phyloP scores from a whole-genome alignment of 2,329 filamentous ascomycete genomes.

The Fusarium sulawesiense region DNA sequence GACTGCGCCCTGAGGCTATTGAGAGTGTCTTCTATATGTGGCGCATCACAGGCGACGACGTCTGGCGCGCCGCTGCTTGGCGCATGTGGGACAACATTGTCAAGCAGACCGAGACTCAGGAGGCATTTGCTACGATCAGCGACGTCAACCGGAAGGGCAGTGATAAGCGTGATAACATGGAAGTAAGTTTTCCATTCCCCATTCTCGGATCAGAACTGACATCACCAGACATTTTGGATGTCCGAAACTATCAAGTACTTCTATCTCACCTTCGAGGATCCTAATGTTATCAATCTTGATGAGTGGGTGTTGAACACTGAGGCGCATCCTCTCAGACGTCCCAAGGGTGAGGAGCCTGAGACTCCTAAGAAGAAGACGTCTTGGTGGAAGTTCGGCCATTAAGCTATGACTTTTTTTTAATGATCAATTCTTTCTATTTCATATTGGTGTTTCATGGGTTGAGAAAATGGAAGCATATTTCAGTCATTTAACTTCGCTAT shows the following conservation, averaged over 20 bases:
- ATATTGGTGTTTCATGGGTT: conserved; percentile 12
- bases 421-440: background rate
- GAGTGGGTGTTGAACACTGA: conserved; percentile 75
- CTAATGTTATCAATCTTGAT: conserved; percentile 72
- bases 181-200: conserved; percentile 53
- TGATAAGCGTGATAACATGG: conserved; percentile 69
- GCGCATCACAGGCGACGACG: conserved; percentile 60
- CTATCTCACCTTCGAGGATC: conserved; percentile 76
- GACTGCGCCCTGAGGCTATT: conserved; percentile 63
- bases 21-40: conserved; percentile 65
- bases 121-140: conserved; percentile 57
- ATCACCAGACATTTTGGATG: conserved; percentile 71
- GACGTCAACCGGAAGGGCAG: conserved; percentile 51
- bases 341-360: conserved; percentile 37
- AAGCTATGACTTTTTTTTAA: background rate
- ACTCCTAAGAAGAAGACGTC: conserved; percentile 21
- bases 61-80: conserved; percentile 60
- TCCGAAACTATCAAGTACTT: conserved; percentile 84
- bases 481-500: conserved; percentile 9
- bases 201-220: conserved; percentile 22
- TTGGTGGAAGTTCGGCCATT: conserved; percentile 30
- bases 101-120: conserved; percentile 56
- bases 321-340: conserved; percentile 61
- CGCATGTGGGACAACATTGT: conserved; percentile 60
- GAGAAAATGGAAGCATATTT: background rate